These are phyloP conservation scores for Trichoderma koningiopsis DNA, from an alignment of 2,329 filamentous ascomycete species.

Conservation along the genomic window DNA sequence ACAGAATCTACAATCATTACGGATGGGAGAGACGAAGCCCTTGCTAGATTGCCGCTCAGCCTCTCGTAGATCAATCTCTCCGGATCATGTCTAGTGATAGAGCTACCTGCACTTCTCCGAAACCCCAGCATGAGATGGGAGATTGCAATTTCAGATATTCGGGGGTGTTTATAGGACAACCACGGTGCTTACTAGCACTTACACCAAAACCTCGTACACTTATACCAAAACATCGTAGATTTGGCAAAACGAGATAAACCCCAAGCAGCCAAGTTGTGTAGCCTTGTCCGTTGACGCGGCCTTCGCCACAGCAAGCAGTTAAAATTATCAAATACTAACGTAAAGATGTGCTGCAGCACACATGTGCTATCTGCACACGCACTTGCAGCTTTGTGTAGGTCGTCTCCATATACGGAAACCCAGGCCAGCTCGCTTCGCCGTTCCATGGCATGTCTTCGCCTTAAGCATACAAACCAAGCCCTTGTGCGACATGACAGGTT, in stretches of 20 bases:
- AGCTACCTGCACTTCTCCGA: background rate
- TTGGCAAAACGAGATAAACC: background rate
- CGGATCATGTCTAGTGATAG: background rate
- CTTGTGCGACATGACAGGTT: conserved; percentile 1
- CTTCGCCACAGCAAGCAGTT: background rate
- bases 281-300: background rate
- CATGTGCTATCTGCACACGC: background rate
- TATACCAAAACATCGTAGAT: background rate
- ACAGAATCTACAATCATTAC: background rate
- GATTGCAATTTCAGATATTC: background rate
- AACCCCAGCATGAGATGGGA: background rate
- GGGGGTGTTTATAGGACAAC: background rate
- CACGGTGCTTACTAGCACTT: background rate
- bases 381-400: background rate
- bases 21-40: background rate
- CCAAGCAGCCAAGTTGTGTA: background rate
- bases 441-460: background rate
- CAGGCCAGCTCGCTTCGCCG: conserved; percentile 10
- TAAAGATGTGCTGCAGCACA: background rate
- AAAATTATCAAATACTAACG: background rate
- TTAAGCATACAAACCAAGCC: conserved; percentile 2
- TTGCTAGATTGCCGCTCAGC: background rate
- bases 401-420: background rate
- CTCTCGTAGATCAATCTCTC: conserved; percentile 7
- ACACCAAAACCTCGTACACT: background rate